Evolutionary conservation across 2,329 filamentous ascomycete species (phyloP), one percentile per base, ranked within the genome.

Genomic region (Pezicula neosporulosa): DNA sequence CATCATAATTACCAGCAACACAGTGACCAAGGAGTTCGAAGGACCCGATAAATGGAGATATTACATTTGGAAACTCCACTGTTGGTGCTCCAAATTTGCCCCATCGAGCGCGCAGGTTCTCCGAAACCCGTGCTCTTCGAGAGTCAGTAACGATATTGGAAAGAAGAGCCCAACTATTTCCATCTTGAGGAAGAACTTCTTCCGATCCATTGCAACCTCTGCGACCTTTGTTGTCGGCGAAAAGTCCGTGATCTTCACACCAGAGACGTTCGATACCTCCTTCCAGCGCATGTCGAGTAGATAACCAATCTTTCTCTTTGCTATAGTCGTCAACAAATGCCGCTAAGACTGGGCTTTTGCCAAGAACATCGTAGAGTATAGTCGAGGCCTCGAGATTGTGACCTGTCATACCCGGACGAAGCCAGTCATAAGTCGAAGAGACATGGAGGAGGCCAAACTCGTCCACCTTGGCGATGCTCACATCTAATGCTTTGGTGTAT

Each of bases 111-210:
- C 56, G 53, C 2, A 63, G 48, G 38, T 51, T 58, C 35, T 55
- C 36, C 3, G 58, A 61, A 8, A 61, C 47, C 62, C 57, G 33
- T 66, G 68, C 76, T 74, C 80, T 19, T 59, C 61, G 2, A 48
- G 41, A 15, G 24, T 55, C 51, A 42, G 79, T 63, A 10, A 54
- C 35, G 9, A 55, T 53, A 15, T 49, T 30, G 4, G 57, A 60
- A 9, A 75, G 68, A 3, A 81, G 58, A 0, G 77, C 75, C 65
- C 83, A 73, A 48, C 75, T 73, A 66, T 85, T 85, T 7, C 77
- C 80, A 56, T 83, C 81, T 63, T 86, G 82, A 0, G 81, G 80
- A 50, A 78, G 70, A 3, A 87, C 69, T 1, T 74, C 72, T 2
- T 76, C 77, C 56, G 80, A 79, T 61, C 75, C 39, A 78, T 63